Percentiles rank a stretch among this genome's conserved stretches.
These are phyloP conservation scores for Sungouiozyma ichnusensis DNA, from an alignment of 805 yeast genomes.

Conservation along the genomic window DNA sequence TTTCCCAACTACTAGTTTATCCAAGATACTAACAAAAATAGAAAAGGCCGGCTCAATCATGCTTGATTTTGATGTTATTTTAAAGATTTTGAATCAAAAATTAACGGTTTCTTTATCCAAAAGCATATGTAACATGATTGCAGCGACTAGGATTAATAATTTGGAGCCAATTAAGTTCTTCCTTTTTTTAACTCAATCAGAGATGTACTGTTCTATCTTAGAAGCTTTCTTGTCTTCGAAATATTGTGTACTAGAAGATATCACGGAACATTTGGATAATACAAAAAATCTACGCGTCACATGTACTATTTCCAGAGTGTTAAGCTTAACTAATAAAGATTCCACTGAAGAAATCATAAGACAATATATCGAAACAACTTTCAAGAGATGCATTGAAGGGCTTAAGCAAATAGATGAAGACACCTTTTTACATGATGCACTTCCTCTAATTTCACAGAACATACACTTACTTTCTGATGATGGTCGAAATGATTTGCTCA, in stretches of 20 bases:
- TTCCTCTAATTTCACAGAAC: conserved; percentile 8
- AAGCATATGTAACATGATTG: conserved; percentile 4
- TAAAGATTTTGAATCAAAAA: not conserved
- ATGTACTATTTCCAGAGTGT: conserved; percentile 24
- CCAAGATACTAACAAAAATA: conserved; percentile 1
- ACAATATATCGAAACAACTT: conserved; percentile 10
- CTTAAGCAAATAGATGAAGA: conserved; percentile 1
- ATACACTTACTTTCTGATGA: conserved; percentile 9
- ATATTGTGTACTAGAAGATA: conserved; percentile 4
- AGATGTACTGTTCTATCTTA: conserved; percentile 4
- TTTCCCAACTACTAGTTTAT: not conserved
- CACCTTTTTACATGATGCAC: conserved; percentile 5
- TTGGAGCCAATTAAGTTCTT: conserved; percentile 6
- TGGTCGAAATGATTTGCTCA: conserved; percentile 18
- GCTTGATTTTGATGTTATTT: conserved; percentile 2
- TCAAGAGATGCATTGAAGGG: conserved; percentile 5
- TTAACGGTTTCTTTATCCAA: not conserved
- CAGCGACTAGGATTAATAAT: conserved; percentile 6
- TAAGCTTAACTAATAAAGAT: conserved; percentile 2
- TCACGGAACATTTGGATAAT: conserved; percentile 5
- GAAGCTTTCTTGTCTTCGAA: conserved; percentile 9
- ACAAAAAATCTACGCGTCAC: conserved; percentile 12
- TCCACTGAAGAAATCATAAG: conserved; percentile 7
- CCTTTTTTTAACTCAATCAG: conserved; percentile 1
- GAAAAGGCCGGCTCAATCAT: not conserved